Percentiles rank a stretch among this genome's conserved stretches.
Evolutionary conservation across 2,329 filamentous ascomycete species (phyloP).

Genomic region (Dactylellina haptotyla): DNA sequence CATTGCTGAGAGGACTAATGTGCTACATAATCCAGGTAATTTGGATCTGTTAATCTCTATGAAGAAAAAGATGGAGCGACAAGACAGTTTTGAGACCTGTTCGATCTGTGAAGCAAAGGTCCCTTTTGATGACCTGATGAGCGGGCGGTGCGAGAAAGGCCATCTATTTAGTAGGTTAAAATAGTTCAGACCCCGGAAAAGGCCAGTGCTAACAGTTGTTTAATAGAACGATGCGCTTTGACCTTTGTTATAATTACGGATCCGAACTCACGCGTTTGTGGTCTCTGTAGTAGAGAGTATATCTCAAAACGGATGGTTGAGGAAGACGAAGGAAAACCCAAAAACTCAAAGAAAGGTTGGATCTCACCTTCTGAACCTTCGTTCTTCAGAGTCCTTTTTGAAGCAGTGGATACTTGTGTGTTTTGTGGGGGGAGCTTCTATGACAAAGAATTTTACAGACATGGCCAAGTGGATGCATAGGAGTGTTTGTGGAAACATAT

Average conservation of each 20-base stretch:
- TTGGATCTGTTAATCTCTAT: slow-evolving; percentile 32
- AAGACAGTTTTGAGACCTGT: slow-evolving; percentile 25
- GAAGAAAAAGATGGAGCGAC: slow-evolving; percentile 19
- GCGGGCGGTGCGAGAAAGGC: slow-evolving; percentile 33
- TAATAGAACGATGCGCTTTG: slow-evolving; percentile 36
- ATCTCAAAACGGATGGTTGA: slow-evolving; percentile 38
- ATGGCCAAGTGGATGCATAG: neutral
- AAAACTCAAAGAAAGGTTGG: too few relatives aligned
- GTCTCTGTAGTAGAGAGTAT: slow-evolving; percentile 41
- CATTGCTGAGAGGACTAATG: slow-evolving; percentile 14
- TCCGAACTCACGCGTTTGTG: slow-evolving; percentile 30
- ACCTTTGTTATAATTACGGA: slow-evolving; percentile 35
- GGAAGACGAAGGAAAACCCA: slow-evolving; percentile 13
- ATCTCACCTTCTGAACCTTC: too few relatives aligned
- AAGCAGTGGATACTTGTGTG: slow-evolving; percentile 53
- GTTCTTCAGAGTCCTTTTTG: slow-evolving; percentile 29
- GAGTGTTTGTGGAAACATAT: neutral
- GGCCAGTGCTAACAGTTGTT: neutral
- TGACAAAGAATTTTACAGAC: slow-evolving; percentile 23
- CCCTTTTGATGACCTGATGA: slow-evolving; percentile 44
- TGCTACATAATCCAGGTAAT: slow-evolving; percentile 23
- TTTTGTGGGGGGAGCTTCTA: slow-evolving; percentile 49
- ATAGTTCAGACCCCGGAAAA: too few relatives aligned
- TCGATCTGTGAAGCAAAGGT: neutral
- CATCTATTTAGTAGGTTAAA: slow-evolving; percentile 44